These are phyloP conservation scores for Rhynchosporium secalis DNA, from an alignment of 2,329 filamentous ascomycete genomes.

Conservation along the genomic window DNA sequence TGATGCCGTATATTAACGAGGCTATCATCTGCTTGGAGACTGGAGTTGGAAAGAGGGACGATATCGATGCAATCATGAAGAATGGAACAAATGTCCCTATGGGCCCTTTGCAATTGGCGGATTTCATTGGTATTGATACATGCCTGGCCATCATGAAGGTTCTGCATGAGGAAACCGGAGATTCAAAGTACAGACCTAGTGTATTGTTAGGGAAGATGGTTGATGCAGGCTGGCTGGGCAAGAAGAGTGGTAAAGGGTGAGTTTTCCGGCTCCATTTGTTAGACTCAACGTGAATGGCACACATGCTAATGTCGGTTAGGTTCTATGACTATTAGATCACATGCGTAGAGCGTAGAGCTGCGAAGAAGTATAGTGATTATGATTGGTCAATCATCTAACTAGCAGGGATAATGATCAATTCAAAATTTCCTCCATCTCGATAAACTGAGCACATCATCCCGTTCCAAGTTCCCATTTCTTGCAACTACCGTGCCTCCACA, in stretches of 20 bases:
- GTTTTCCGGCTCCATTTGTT: constrained; percentile 9
- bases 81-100: constrained; percentile 98
- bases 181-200: constrained; percentile 91
- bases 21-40: constrained; percentile 96
- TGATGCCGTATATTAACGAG: constrained; percentile 99
- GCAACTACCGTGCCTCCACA: too few species aligned
- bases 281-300: neutral
- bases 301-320: constrained; percentile 30
- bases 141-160: constrained; percentile 98
- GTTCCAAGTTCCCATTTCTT: too few species aligned
- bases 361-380: neutral
- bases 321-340: constrained; percentile 39
- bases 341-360: neutral
- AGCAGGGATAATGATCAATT: neutral
- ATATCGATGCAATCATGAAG: constrained; percentile 98
- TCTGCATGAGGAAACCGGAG: constrained; percentile 84
- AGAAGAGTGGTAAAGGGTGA: constrained; percentile 88
- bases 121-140: constrained; percentile 97
- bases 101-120: constrained; percentile 89
- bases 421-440: too few species aligned
- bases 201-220: constrained; percentile 93
- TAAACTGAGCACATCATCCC: too few species aligned
- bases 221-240: constrained; percentile 94
- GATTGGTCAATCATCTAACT: neutral
- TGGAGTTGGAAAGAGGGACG: constrained; percentile 81